Conservation (phyloP, 1,139 yeast species). For the Suhomyces chickasaworum region DNA sequence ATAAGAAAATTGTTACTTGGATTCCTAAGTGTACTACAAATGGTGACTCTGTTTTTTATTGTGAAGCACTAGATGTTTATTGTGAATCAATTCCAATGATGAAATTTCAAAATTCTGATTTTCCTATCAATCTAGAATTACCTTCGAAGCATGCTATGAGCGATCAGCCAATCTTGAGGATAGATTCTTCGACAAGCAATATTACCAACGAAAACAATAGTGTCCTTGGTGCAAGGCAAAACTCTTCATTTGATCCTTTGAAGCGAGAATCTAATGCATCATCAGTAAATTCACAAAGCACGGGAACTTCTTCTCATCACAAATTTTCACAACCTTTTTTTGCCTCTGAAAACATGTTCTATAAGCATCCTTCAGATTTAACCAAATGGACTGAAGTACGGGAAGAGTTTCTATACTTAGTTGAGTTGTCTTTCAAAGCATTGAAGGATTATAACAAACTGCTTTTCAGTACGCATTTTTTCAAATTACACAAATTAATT, state of each 20-base stretch:
- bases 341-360: conserved; percentile 49
- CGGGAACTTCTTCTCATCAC: conserved; percentile 38
- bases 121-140: conserved; percentile 27
- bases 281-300: conserved; percentile 29
- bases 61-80: conserved; percentile 58
- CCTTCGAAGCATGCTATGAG: conserved; percentile 32
- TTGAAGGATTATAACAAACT: conserved; percentile 51
- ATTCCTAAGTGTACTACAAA: conserved; percentile 57
- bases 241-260: conserved; percentile 29
- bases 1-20: conserved; percentile 43
- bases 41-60: conserved; percentile 61
- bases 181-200: conserved; percentile 9
- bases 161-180: conserved; percentile 25
- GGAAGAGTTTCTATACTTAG: conserved; percentile 46
- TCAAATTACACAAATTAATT: conserved; percentile 50
- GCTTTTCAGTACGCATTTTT: conserved; percentile 54
- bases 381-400: conserved; percentile 58
- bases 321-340: conserved; percentile 48
- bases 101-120: conserved; percentile 23
- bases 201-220: conserved; percentile 4
- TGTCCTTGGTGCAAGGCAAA: conserved; percentile 12
- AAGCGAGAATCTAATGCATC: conserved; percentile 47
- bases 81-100: conserved; percentile 57
- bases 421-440: conserved; percentile 51
- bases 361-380: conserved; percentile 58